Base-by-base conservation (phyloP, 305 asterid species). In the Plantago coronopus region DNA sequence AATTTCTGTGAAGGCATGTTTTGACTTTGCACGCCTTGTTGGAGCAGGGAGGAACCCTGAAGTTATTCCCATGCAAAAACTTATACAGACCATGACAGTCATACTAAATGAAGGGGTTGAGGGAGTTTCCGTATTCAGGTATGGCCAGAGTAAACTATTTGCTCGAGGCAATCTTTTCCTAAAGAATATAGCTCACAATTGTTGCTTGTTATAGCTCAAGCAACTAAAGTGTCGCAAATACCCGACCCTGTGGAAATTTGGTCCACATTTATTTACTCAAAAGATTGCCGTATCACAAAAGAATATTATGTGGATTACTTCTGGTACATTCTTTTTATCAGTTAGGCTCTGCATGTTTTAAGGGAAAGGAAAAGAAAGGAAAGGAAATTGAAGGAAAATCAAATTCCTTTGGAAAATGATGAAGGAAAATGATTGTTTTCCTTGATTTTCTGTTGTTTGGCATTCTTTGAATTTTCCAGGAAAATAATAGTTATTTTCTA, bases 1-100 rank as follows among this genome's bases (percentile, higher is more conserved):
- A 23, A 48, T 77, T 72, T 66, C 1, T 57, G 25, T 80, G 73
- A 74, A 93, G 99, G 99, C 96, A 63, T 93, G 99, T 72, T 89
- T 89, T 71, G 97, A 93, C 72, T 93, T 93, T 68, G 73, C 70
- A 62, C 82, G 88, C 72, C 79, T 87, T 58, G 61, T 82, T 71
- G 91, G 86, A 80, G 91, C 79, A 61, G 86, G 83, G 66, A 73
- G 72, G 66, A 82, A 74, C 72, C 43, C 53, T 59, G 95, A 69
- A 62, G 59, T 87, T 54, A 63, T 93, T 79, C 95, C 97, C 47
- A 29, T 76, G 51, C 96, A 89, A 79, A 80, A 79, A 53, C 65
- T 87, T 68, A 80, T 93, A 68, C 87, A 69, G 54, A 76, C 94
- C 15, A 70, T 87, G 63, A 61, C 85, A 55, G 45, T 73, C 56